Evolutionary conservation across 139 green algal genomes (phyloP).

Genomic region (Picochlorum sp.): DNA sequence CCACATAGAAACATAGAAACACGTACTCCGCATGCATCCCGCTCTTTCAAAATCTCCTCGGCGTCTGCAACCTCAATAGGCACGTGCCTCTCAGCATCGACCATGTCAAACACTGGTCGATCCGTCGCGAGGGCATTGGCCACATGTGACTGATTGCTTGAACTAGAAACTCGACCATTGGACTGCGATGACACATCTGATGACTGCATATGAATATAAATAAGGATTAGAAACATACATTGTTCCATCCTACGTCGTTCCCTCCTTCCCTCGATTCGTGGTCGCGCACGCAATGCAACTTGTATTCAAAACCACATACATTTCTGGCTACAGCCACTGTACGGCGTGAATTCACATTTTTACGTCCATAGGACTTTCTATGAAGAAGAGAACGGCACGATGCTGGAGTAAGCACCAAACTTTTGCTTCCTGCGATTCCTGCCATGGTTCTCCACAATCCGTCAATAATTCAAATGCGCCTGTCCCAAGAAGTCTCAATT

Average conservation of each 20-base stretch:
- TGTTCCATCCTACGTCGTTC: too few relatives aligned
- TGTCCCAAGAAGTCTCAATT: too few relatives aligned
- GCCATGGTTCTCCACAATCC: too few relatives aligned
- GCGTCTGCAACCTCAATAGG: slow-evolving; percentile 57
- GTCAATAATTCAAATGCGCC: too few relatives aligned
- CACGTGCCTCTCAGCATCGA: not conserved
- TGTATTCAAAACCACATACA: too few relatives aligned
- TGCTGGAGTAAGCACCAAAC: slow-evolving; percentile 1
- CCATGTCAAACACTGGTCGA: not conserved
- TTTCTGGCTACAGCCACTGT: too few relatives aligned
- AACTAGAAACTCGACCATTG: not conserved
- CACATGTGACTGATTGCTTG: not conserved
- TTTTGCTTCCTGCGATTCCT: not conserved
- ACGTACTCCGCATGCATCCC: slow-evolving; percentile 90
- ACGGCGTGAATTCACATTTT: not conserved
- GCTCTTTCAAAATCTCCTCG: slow-evolving; percentile 86
- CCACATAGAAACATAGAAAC: not conserved
- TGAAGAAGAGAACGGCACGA: not conserved
- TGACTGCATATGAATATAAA: too few relatives aligned
- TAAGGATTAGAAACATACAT: too few relatives aligned
- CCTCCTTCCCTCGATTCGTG: too few relatives aligned
- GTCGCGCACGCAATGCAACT: slow-evolving; percentile 1
- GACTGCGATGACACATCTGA: too few relatives aligned
- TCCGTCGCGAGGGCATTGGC: not conserved
- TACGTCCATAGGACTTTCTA: not conserved